These are phyloP conservation scores for Blastocladiella britannica DNA, from an alignment of 192 early-diverging fungal species.

Conservation along the genomic window DNA sequence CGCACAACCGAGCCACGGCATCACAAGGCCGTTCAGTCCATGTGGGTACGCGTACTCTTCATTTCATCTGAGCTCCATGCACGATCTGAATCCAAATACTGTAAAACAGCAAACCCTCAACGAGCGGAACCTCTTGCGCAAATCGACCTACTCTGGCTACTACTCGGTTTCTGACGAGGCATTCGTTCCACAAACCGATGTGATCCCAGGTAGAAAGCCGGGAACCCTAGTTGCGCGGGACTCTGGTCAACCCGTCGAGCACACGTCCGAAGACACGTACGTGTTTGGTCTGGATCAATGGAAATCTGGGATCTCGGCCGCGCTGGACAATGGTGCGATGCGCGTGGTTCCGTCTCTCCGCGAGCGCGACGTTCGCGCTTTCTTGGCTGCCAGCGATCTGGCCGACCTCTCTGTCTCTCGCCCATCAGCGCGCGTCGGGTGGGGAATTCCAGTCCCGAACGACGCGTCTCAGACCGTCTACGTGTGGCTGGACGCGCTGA, in stretches of 20 bases:
- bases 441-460: slow-evolving; percentile 82
- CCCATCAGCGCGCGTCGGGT: slow-evolving; percentile 46
- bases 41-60: slow-evolving; percentile 70
- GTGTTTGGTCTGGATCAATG: slow-evolving; percentile 67
- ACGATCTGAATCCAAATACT: neutral
- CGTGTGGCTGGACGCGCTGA: slow-evolving; percentile 92
- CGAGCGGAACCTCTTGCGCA: slow-evolving; percentile 62
- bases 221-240: slow-evolving; percentile 60
- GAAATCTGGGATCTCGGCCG: slow-evolving; percentile 20
- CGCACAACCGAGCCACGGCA: slow-evolving; percentile 70
- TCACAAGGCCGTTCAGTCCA: slow-evolving; percentile 32
- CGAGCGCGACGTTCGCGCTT: slow-evolving; percentile 41
- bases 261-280: slow-evolving; percentile 83
- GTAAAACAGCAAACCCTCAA: slow-evolving; percentile 35
- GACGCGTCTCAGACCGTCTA: slow-evolving; percentile 80
- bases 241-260: slow-evolving; percentile 65
- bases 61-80: too few relatives aligned
- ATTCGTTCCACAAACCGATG: slow-evolving; percentile 21
- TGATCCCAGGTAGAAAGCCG: too few relatives aligned
- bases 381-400: slow-evolving; percentile 28
- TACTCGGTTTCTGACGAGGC: slow-evolving; percentile 92
- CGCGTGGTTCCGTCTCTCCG: slow-evolving; percentile 3
- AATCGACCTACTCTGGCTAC: slow-evolving; percentile 79
- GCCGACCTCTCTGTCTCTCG: slow-evolving; percentile 74
- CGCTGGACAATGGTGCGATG: neutral